A percentile compares a stretch with the other conserved stretches of the same genome.
Conservation (phyloP, 2,329 filamentous ascomycete species). For the Alternaria novae-zelandiae region DNA sequence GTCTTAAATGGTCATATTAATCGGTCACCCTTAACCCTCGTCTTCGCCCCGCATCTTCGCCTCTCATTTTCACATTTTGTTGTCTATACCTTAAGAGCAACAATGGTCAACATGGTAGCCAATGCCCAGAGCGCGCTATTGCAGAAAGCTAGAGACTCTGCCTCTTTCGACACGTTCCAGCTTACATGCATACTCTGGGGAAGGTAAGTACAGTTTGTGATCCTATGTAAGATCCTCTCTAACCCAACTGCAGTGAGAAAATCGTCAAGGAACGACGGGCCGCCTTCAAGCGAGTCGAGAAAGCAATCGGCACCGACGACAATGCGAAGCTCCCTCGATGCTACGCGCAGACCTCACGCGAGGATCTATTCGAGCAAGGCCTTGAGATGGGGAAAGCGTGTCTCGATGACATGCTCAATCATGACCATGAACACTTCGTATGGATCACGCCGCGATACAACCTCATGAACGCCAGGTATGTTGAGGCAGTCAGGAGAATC, state of each 20-base stretch:
- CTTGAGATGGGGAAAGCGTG: conserved; percentile 27
- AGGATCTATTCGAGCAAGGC: conserved; percentile 31
- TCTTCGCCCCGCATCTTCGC: neutral
- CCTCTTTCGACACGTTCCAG: conserved; percentile 13
- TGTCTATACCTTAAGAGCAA: neutral
- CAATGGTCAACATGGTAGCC: neutral
- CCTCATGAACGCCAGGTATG: conserved; percentile 17
- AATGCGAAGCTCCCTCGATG: conserved; percentile 28
- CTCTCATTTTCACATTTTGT: neutral
- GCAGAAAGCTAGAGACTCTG: conserved; percentile 11
- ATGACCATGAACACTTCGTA: conserved; percentile 29
- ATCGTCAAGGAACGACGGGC: conserved; percentile 15
- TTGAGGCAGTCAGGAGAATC: neutral
- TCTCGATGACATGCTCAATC: conserved; percentile 27
- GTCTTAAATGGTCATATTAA: neutral
- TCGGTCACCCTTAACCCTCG: neutral
- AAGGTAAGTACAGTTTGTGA: neutral
- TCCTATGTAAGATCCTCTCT: neutral
- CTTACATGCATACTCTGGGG: conserved; percentile 4
- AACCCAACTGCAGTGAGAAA: conserved; percentile 6
- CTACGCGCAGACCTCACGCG: conserved; percentile 33
- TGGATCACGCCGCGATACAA: conserved; percentile 18
- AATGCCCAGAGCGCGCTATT: conserved; percentile 16
- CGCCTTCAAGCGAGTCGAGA: conserved; percentile 25
- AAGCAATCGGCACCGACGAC: conserved; percentile 14